Percentiles rank a stretch among this genome's conserved stretches.
phyloP scores from a whole-genome alignment of 2,329 filamentous ascomycete genomes.

The Fusarium falciforme region DNA sequence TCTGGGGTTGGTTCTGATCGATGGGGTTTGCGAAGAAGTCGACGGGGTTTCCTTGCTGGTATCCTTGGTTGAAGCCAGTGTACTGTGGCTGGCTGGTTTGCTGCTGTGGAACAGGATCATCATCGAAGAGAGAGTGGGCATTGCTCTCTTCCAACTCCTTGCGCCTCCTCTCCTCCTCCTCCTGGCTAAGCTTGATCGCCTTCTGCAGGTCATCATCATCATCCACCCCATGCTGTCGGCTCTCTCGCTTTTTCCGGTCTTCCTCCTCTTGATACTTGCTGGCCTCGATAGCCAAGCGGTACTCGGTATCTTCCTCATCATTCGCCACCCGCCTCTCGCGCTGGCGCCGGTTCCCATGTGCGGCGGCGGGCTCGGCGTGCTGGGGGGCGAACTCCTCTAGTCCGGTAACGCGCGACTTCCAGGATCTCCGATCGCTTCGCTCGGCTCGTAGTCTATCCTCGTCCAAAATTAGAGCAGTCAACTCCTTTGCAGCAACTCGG shows the following conservation, averaged over 20 bases:
- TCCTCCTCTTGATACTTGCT: conserved; percentile 97
- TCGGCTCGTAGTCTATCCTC: conserved; percentile 93
- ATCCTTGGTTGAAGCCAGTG: conserved; percentile 95
- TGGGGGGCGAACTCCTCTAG: conserved; percentile 81
- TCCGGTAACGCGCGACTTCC: conserved; percentile 96
- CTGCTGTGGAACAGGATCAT: conserved; percentile 68
- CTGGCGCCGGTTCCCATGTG: conserved; percentile 49
- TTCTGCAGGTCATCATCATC: conserved; percentile 93
- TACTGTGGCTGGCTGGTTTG: conserved; percentile 75
- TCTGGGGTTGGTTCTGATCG: conserved; percentile 79
- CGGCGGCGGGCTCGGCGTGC: conserved; percentile 50
- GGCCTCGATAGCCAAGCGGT: conserved; percentile 89
- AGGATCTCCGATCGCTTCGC: conserved; percentile 89
- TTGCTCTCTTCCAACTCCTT: conserved; percentile 90
- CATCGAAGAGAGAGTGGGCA: conserved; percentile 88
- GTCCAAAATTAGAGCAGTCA: conserved; percentile 91
- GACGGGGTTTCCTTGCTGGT: conserved; percentile 95
- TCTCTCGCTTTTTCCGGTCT: conserved; percentile 79
- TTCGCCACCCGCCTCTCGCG: conserved; percentile 63
- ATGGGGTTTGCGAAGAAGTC: conserved; percentile 98
- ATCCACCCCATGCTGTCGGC: conserved; percentile 63
- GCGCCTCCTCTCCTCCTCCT: conserved; percentile 91
- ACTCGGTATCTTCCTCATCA: conserved; percentile 91
- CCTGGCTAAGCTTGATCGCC: conserved; percentile 93
- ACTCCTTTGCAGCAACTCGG: conserved; percentile 93